A percentile compares a stretch with the other conserved stretches of the same genome.
phyloP scores from a whole-genome alignment of 2,329 filamentous ascomycete species.

The Diatrype stigma region DNA sequence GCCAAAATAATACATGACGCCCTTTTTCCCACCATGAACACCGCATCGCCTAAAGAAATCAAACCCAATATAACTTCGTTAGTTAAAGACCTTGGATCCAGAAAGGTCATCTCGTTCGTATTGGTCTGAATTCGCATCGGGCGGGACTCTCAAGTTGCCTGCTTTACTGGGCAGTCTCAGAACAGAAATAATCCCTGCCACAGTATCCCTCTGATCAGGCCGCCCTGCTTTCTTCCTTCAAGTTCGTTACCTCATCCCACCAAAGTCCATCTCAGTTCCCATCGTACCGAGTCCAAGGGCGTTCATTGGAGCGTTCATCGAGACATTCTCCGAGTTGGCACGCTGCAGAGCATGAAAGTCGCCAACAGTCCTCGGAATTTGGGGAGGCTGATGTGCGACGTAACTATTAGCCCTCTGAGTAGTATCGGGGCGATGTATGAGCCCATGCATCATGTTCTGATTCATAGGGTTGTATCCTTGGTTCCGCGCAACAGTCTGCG shows the following conservation, averaged over 20 bases:
- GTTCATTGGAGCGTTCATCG: conserved; percentile 29
- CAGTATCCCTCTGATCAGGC: no score
- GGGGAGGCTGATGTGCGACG: conserved; percentile 28
- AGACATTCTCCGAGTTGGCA: conserved; percentile 35
- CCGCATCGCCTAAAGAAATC: not conserved
- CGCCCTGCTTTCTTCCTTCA: no score
- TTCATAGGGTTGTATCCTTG: conserved; percentile 23
- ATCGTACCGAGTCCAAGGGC: conserved; percentile 32
- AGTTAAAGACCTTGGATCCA: not conserved
- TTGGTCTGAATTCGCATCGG: no score
- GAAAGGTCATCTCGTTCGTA: no score
- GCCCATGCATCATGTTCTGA: conserved; percentile 24
- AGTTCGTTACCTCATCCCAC: conserved; percentile 27
- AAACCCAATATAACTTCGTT: not conserved
- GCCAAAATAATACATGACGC: not conserved
- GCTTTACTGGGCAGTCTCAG: no score
- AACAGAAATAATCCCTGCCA: no score
- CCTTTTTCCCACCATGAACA: not conserved
- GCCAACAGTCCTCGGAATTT: conserved; percentile 39
- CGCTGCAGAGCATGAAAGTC: conserved; percentile 49
- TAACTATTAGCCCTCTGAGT: conserved; percentile 37
- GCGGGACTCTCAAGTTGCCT: no score
- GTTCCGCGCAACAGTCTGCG: conserved; percentile 22
- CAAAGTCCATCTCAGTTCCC: conserved; percentile 37
- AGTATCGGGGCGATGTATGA: conserved; percentile 31